Base-by-base conservation (phyloP, 305 asterid species). In the Fraxinus paxiana region DNA sequence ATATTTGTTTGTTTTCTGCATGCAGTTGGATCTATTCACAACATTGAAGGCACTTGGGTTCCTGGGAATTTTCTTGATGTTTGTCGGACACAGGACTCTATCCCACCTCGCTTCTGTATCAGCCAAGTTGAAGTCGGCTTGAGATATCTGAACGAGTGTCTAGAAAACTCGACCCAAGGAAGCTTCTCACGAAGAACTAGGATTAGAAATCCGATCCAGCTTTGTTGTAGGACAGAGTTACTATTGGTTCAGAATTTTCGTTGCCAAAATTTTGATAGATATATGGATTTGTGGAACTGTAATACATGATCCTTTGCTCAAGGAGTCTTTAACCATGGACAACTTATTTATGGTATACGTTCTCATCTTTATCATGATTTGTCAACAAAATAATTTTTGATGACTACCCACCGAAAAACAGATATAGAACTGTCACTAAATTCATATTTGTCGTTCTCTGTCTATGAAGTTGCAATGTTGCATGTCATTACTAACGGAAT, bases 21-120 rank as follows among this genome's bases (percentile, higher is more conserved):
- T 87, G 89, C 94, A 96, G 99, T 86, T 96, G 94, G 95, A 96
- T 86, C 91, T 96, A 35, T 94, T 96, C 88, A 92, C 93, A 59
- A 94, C 99, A 43, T 80, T 96, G 88, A 94, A 94, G 89, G 87
- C 90, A 20, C 98, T 96, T 69, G 97, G 97, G 46, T 26, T 94
- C 48, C 79, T 94, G 87, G 99, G 97, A 78, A 79, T 90, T 74
- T 94, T 94, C 90, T 92, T 92, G 93, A 84, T 92, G 96, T 84
- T 94, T 74, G 94, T 91, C 6, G 99, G 99, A 75, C 98, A 96
- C 82, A 94, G 88, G 87, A 89, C 94, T 15, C 98, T 96, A 38
- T 89, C 99, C 43, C 90, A 94, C 83, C 92, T 89, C 8, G 98
- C 99, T 48, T 91, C 94, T 65, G 63, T 91, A 1, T 89, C 98